Evolutionary conservation across 306 rosid genomes (phyloP), one percentile per base, ranked within the genome.

Genomic region (Cicer yamashitae): DNA sequence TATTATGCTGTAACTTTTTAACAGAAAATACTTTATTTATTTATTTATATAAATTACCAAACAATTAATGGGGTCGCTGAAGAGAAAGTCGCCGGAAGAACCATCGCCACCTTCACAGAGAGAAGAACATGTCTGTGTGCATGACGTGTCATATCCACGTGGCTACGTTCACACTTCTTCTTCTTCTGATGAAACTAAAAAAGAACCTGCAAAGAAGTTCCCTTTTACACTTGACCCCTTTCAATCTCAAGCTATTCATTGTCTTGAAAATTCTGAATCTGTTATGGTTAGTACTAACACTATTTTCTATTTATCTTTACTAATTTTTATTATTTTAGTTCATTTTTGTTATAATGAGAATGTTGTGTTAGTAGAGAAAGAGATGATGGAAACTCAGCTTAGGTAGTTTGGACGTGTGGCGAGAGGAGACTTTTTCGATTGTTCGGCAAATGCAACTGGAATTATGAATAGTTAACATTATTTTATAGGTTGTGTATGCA

Each of bases 211-310:
- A 8, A 94, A 87, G 81, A 85, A 47, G n/a, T 94, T 90, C 71
- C 91, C 93, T 8, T 94, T 94, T 82, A 10, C 90, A 76, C 93
- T 94, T 6, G 98, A 94, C 70, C 96, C 97, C 6, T 94, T 94
- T 65, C 98, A 94, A 74, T 82, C 91, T 6, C 89, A 87, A 79
- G 83, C 98, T 58, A 91, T 94, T 50, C 62, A 77, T 6, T 94
- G 98, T 86, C 86, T 94, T 5, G 97, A 91, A 70, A 82, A 83
- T 2, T 86, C 81, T 1, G 90, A 94, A 71, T 94, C 97, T 52
- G 97, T 91, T 83, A 87, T 91, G 98, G 98, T 93, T 50, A 59
- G 8, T 30, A 51, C n/a, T 39, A 4, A 20, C 48, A 47, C n/a
- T 2, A 4, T 14, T 13, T 40, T 39, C 3, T 8, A 9, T n/a